Evolutionary conservation across 306 rosid genomes (phyloP), one percentile per base, ranked within the genome.

Genomic region (Prunus mongolica): DNA sequence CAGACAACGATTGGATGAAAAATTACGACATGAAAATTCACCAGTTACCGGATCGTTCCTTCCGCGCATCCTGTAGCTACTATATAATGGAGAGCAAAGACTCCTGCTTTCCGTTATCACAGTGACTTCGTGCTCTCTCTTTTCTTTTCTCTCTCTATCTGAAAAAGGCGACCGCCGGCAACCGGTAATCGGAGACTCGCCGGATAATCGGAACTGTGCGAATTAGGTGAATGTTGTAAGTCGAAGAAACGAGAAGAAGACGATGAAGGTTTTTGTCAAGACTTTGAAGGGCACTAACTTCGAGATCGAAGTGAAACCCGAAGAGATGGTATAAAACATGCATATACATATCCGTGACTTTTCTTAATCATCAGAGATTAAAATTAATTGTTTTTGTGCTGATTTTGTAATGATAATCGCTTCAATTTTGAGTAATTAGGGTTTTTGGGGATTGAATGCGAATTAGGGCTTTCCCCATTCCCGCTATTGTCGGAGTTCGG

Each of bases 201-300:
- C 68, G 76, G 77, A 50, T 62, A 50, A 32, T 80, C 70, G 76
- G 67, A 62, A 65, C 73, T 49, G 12, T 56, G 45, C 68, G 56
- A 28, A n/a, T 24, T 57, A 6, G 32, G 25, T 41, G 55, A 65
- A 34, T 62, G 62, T 51, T 63, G 15, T 79, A 68, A 52, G 41
- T 72, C 50, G 69, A 84, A 87, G 86, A 38, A 38, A 38, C 44
- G 44, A 86, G 91, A 3, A 27, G 2, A 65, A 34, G 27, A 73
- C 76, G 75, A 91, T 91, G 96, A 91, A 91, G 96, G 79, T 91
- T 83, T 86, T 77, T 71, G 90, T 91, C 8, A 91, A 89, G 86
- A 91, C 96, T 28, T 85, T 89, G 34, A 91, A 91, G 75, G 93
- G 93, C 30, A 82, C 89, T 79, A 88, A 84, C 86, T 91, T 89